Conservation (phyloP, 2,329 filamentous ascomycete species). For the Lasiodiplodia citricola region DNA sequence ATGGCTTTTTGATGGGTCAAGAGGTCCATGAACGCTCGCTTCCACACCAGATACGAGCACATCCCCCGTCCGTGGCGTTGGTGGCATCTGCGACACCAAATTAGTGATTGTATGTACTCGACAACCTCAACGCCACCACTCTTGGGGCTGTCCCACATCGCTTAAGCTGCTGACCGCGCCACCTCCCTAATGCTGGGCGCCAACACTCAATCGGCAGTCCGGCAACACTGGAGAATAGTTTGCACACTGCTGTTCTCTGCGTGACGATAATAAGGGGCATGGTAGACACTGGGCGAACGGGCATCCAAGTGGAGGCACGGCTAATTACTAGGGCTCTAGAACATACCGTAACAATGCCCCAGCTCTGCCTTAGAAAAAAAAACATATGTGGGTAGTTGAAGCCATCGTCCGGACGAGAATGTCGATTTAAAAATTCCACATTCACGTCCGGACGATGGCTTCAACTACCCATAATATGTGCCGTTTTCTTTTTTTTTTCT, state of each 20-base stretch:
- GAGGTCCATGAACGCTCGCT: not conserved
- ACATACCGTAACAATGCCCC: no score
- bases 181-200: not conserved
- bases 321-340: not conserved
- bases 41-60: not conserved
- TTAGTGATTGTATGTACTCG: not conserved
- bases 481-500: no score
- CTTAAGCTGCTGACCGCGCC: not conserved
- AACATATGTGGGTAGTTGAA: no score
- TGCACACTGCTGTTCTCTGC: not conserved
- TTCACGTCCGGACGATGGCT: no score
- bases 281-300: not conserved
- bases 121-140: not conserved
- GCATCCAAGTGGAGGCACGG: not conserved
- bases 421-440: no score
- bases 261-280: not conserved
- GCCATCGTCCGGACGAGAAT: no score
- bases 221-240: not conserved
- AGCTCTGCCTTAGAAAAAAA: no score
- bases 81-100: not conserved
- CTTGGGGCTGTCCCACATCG: not conserved
- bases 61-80: not conserved
- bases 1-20: constrained; percentile 1
- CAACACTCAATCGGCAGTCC: not conserved
- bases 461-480: no score